Evolutionary conservation across 2,329 filamentous ascomycete species (phyloP).

Genomic region (Gyromitra esculenta): DNA sequence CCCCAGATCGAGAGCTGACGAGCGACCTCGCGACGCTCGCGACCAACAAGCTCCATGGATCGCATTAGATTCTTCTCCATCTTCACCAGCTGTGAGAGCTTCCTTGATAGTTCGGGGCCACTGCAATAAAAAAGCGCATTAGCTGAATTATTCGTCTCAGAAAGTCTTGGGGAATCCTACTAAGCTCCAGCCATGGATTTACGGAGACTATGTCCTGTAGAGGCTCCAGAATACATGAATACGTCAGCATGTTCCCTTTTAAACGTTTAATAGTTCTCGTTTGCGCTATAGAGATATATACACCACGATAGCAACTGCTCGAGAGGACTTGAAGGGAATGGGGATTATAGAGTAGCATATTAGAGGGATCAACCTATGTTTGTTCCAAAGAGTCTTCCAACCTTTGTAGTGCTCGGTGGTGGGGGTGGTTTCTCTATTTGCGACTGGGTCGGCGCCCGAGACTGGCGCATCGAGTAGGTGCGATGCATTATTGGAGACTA

Average conservation of each 20-base stretch:
- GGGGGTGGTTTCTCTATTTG: conserved; percentile 91
- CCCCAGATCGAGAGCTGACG: conserved; percentile 99
- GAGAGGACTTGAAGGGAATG: conserved; percentile 18
- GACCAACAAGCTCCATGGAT: conserved; percentile 91
- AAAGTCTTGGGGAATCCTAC: conserved; percentile 48
- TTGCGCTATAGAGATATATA: not conserved
- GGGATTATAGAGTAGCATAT: not conserved
- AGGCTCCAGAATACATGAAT: conserved; percentile 41
- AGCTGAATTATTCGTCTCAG: conserved; percentile 1
- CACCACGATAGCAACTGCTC: conserved; percentile 1
- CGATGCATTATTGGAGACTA: conserved; percentile 78
- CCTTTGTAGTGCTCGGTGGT: conserved; percentile 89
- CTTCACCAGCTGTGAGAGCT: conserved; percentile 96
- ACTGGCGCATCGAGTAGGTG: conserved; percentile 98
- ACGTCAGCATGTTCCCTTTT: conserved; percentile 48
- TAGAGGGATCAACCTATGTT: conserved; percentile 76
- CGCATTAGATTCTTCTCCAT: conserved; percentile 99
- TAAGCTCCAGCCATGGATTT: conserved; percentile 66
- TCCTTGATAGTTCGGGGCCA: conserved; percentile 90
- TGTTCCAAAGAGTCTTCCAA: conserved; percentile 85
- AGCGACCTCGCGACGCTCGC: conserved; percentile 97
- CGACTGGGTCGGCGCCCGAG: conserved; percentile 93
- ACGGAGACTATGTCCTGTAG: conserved; percentile 70
- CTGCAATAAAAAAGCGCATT: conserved; percentile 41
- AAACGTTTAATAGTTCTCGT: not conserved